Evolutionary conservation across 352 stramenopile genomes (phyloP), one percentile per base, ranked within the genome.

Genomic region (Globisporangium polare): DNA sequence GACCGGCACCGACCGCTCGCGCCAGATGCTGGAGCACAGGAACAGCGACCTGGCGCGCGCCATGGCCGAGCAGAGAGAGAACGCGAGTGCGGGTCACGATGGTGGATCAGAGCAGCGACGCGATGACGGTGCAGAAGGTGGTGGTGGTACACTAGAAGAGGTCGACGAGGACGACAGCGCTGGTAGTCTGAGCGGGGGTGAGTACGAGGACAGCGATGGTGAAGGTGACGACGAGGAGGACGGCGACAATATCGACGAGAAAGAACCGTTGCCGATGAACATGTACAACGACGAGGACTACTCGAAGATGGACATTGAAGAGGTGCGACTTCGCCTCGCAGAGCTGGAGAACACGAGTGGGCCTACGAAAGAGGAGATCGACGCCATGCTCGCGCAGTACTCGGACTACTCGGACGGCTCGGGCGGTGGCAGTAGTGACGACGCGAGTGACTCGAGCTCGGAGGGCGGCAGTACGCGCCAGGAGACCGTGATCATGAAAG

Each of bases 401-500:
- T 75, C 74, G 15, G 69, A 72, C 20, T 64, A 67, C 35, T 77
- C 72, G 33, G 62, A 68, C 13, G 65, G 35, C 3, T 69, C 61
- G 5, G 9, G 37, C 22, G 42, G 15, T 18, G 35, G 39, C 12
- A n/a, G 24, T 17, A 47, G 29, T 0, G 66, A 67, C 2, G 63
- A 37, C 31, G 58, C 39, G 3, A 58, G 66, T 9, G 64, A 53
- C 9, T 69, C 59, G 8, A 46, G 53, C 13, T 68, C 55, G 0
- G 62, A 41, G 9, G 62, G 72, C 10, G 67, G 46, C 49, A 22
- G 7, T 22, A 1, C 0, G 10, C 37, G 61, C 39, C 52, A 53
- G 18, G 76, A 90, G 55, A 80, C 71, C 1, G 68, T 89, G 31
- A 90, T 89, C 57, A 82, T 94, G 69, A 96, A 95, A 62, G 76